A percentile compares a stretch with the other conserved stretches of the same genome.
Evolutionary conservation across 306 rosid species (phyloP).

Genomic region (Dryas octopetala): DNA sequence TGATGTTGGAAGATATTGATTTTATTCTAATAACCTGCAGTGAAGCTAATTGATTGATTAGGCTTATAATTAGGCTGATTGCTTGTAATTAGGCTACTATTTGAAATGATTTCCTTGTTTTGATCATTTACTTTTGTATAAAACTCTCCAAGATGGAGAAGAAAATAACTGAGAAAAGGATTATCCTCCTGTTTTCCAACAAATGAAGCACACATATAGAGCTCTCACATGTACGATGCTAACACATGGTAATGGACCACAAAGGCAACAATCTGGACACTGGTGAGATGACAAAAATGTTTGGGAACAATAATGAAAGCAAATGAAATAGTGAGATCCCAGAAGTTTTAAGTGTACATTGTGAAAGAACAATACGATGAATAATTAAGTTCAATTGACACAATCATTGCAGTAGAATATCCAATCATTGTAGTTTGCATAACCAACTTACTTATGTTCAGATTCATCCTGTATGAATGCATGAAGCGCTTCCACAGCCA

Average conservation of each 20-base stretch:
- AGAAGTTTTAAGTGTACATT: neutral
- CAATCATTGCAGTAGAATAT: neutral
- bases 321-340: neutral
- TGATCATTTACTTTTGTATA: too few relatives aligned
- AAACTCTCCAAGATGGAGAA: too few relatives aligned
- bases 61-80: too few relatives aligned
- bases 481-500: constrained; percentile 97
- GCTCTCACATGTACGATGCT: neutral
- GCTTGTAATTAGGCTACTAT: too few relatives aligned
- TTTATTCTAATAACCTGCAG: too few relatives aligned
- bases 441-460: constrained; percentile 91
- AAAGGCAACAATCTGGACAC: neutral
- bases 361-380: neutral
- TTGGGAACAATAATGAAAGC: neutral
- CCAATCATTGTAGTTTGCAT: constrained; percentile 7
- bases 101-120: too few relatives aligned
- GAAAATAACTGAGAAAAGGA: too few relatives aligned
- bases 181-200: too few relatives aligned
- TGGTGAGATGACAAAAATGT: neutral
- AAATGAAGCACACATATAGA: neutral
- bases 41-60: too few relatives aligned
- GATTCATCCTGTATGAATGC: constrained; percentile 98
- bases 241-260: neutral
- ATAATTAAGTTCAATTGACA: neutral
- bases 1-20: too few relatives aligned